Evolutionary conservation across 352 stramenopile genomes (phyloP), one percentile per base, ranked within the genome.

Genomic region (Phytopythium helicoides): DNA sequence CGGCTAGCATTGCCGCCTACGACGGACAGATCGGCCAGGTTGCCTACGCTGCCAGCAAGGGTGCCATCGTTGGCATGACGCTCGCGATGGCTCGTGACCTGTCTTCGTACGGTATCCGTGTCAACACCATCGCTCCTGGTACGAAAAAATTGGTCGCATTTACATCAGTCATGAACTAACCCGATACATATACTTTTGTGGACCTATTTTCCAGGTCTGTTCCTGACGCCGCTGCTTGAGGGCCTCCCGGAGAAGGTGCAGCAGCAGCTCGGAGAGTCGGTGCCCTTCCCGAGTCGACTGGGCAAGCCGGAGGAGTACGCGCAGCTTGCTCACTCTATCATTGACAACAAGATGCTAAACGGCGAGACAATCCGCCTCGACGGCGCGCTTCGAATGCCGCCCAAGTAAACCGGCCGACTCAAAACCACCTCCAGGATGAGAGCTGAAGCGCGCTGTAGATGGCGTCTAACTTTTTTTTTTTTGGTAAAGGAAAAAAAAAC

Each of bases 261-360:
- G 59, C 69, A 97, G 31, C 73, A 98, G 37, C 70, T 99, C 6
- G 95, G 91, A 19, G 66, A 82, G 33, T 96, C 78, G 10, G 95
- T 99, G 60, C 97, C 96, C n/a, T 98, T 97, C 68, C 97, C 97
- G 16, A 92, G 82, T 50, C 81, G 97, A 37, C 73, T 99, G 12
- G 97, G 97, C 16, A 79, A 95, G 34, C 96, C 97, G 14, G 80
- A 96, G 50, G 96, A 99, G 67, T 99, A 96, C 71, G 96, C 94
- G 11, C 81, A 97, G 54, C 75, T 99, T 31, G 96, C 97, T 46
- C 87, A 96, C 50, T 64, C 78, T 21, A 99, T 99, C 64, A 88
- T 99, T 52, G 83, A 97, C 54, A 99, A 99, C 81, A 90, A 89
- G 54, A 98, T 99, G 91, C 74, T 99, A 39, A 99, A 99, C 65